Conservation (phyloP, 2,329 filamentous ascomycete genomes). For the Fusarium sp. region DNA sequence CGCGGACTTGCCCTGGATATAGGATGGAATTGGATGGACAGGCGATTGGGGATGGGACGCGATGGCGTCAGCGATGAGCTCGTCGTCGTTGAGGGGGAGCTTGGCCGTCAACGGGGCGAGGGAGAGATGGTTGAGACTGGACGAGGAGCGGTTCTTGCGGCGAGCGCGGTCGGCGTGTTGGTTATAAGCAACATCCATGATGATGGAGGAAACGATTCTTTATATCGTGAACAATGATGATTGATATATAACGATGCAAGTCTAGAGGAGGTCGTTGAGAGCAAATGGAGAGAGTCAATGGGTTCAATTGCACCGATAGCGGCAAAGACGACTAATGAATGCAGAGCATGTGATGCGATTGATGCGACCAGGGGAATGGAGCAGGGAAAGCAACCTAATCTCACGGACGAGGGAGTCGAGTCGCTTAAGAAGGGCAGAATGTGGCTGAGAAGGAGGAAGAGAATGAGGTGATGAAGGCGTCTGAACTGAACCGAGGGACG, state of each 20-base stretch:
- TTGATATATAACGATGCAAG: not conserved
- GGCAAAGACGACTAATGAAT: conserved; percentile 15
- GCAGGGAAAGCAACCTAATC: conserved; percentile 11
- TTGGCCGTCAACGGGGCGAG: conserved; percentile 74
- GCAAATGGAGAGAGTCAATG: conserved; percentile 35
- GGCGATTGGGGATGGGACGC: conserved; percentile 43
- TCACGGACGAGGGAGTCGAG: conserved; percentile 11
- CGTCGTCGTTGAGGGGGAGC: conserved; percentile 68
- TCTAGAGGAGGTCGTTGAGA: conserved; percentile 5
- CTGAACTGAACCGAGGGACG: not conserved
- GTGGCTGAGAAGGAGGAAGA: not conserved
- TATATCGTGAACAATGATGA: not conserved
- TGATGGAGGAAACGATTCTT: not conserved
- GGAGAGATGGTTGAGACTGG: conserved; percentile 69
- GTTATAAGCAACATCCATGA: conserved; percentile 71
- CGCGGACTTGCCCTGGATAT: conserved; percentile 72
- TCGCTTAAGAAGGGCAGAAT: conserved; percentile 10
- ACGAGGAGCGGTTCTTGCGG: conserved; percentile 69
- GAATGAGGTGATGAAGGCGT: not conserved
- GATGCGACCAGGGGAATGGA: conserved; percentile 16
- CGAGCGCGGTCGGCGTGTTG: conserved; percentile 69
- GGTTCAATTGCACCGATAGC: conserved; percentile 26
- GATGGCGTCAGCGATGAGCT: conserved; percentile 56
- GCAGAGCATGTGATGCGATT: conserved; percentile 38
- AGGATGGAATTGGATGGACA: conserved; percentile 56